Evolutionary conservation across 768 basidiomycete species (phyloP).

Genomic region (Russula olivacea): DNA sequence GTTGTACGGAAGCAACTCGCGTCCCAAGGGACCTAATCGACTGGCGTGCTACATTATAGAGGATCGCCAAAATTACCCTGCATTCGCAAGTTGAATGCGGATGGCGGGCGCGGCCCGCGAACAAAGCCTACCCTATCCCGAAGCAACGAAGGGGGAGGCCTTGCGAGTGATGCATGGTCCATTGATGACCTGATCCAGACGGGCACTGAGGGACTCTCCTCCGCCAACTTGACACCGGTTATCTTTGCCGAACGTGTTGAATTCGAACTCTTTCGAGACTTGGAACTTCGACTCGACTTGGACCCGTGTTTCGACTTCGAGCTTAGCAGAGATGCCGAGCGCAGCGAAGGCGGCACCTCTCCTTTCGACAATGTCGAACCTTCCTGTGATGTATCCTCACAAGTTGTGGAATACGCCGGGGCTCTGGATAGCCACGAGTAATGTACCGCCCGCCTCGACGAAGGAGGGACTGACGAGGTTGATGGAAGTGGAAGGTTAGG

Average conservation of each 20-base stretch:
- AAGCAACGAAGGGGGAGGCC: not conserved
- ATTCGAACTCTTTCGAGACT: conserved; percentile 10
- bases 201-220: not conserved
- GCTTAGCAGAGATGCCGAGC: not conserved
- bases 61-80: no score
- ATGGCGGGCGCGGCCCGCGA: conserved; percentile 18
- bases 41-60: not conserved
- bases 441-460: not conserved
- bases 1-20: no score
- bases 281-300: conserved; percentile 11
- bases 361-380: not conserved
- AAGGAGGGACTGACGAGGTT: not conserved
- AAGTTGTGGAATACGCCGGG: not conserved
- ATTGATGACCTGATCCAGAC: not conserved
- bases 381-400: not conserved
- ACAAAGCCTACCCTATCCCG: not conserved
- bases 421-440: conserved; percentile 9
- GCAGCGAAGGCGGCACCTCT: not conserved
- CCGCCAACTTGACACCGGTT: not conserved
- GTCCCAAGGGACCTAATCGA: not conserved
- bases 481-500: not conserved
- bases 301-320: conserved; percentile 2
- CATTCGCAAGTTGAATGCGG: not conserved
- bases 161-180: not conserved
- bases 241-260: conserved; percentile 10